Percentiles rank a stretch among this genome's conserved stretches.
These are phyloP conservation scores for Saitozyma sp. DNA, from an alignment of 768 basidiomycete species.

Conservation along the genomic window DNA sequence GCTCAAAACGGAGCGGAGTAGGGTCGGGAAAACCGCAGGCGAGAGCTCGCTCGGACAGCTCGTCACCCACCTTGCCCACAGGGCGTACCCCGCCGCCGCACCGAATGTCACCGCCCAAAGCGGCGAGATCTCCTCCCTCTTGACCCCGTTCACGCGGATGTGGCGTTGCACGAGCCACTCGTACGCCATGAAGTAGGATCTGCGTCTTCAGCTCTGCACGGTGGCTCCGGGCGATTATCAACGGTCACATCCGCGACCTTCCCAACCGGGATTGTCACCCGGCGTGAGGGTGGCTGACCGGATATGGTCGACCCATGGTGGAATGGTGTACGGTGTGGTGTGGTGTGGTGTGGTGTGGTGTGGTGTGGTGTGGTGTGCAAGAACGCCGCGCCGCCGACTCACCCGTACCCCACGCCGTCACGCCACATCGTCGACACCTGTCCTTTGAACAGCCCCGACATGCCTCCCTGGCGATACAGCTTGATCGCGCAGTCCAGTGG, in stretches of 20 bases:
- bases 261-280: too few species aligned
- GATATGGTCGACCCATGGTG: too few species aligned
- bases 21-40: too few species aligned
- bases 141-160: constrained; percentile 56
- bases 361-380: constrained; percentile 1
- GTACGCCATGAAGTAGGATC: constrained; percentile 81
- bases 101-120: constrained; percentile 80
- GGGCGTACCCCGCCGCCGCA: constrained; percentile 87
- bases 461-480: constrained; percentile 70
- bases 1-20: too few species aligned
- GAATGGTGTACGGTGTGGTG: not conserved
- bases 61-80: constrained; percentile 36
- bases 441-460: constrained; percentile 87
- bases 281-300: not conserved
- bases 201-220: constrained; percentile 23
- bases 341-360: constrained; percentile 3
- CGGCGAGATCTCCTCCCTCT: constrained; percentile 72
- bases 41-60: too few species aligned
- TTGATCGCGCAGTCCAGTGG: constrained; percentile 86
- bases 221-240: constrained; percentile 36
- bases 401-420: constrained; percentile 53
- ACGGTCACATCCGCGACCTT: not conserved
- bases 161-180: constrained; percentile 88
- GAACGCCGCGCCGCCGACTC: constrained; percentile 9
- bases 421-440: constrained; percentile 80